Base-by-base conservation (phyloP, 176 grass and related monocot genomes). In the Lolium multiflorum region DNA sequence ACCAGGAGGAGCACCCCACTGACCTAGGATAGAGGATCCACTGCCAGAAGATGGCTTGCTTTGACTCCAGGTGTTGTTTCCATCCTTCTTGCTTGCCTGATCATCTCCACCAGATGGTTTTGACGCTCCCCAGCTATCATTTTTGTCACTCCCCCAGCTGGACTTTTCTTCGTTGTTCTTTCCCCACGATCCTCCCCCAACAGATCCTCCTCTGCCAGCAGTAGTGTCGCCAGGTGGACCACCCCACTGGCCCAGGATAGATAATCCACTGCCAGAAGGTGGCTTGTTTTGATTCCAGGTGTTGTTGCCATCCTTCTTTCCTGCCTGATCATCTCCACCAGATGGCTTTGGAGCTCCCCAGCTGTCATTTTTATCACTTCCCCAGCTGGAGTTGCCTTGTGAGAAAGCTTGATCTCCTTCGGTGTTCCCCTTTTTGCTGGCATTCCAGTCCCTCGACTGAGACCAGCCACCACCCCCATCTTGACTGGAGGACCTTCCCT, bases 371-470 rank as follows among this genome's bases (percentile, higher is more conserved):
- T 85, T 67, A 44, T 77, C 89, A 73, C 20, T 78, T 6, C 77
- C 77, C 85, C 89, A 82, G 61, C 47, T 59, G 25, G 88, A 78
- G 28, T 82, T 82, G 70, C 71, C 63, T 58, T 84, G 74, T 25
- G 84, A 68, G 52, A 60, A 90, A 24, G 43, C 28, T 71, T 86
- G 65, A 41, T 79, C 31, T 2, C 18, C 80, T 87, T 52, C 91
- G 0, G 63, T 1, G 60, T 14, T 83, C 60, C 73, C 82, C 74
- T 76, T 76, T 61, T 87, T 80, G 57, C 81, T 39, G 17, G 63
- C 71, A 73, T 81, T 88, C 89, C 86, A 85, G 51, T 77, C 55
- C 16, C 81, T 78, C 59, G 88, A 89, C 15, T 55, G 64, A 80
- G 87, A 85, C 78, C 76, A 84, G 67, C 74, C 74, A 80, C 82